Percentiles rank a stretch among this genome's conserved stretches.
Evolutionary conservation across 2,329 filamentous ascomycete genomes (phyloP).

Genomic region (Penicillium polonicum): DNA sequence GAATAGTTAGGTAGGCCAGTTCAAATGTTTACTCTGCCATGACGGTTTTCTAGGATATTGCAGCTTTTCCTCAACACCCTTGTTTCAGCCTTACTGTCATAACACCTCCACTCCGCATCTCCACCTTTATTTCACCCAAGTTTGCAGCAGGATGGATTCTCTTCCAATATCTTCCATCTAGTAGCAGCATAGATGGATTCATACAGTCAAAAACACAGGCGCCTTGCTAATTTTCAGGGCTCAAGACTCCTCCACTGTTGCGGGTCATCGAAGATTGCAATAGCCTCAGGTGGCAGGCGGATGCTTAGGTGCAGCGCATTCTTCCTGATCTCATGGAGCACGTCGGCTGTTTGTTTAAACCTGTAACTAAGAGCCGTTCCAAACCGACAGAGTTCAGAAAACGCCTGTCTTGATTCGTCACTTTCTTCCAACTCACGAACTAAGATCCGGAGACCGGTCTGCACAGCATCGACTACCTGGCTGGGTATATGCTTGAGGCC

Average conservation of each 20-base stretch:
- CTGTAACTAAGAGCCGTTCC: conserved; percentile 26
- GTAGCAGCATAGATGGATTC: not conserved
- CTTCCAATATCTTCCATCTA: not conserved
- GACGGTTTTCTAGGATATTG: not conserved
- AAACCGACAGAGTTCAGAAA: conserved; percentile 31
- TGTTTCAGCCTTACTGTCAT: not conserved
- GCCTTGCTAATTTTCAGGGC: not conserved
- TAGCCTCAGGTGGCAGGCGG: conserved; percentile 24
- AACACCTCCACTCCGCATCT: not conserved
- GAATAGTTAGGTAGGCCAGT: not conserved
- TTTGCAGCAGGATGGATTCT: not conserved
- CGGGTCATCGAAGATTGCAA: conserved; percentile 21
- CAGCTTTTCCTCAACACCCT: not conserved
- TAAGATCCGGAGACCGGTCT: conserved; percentile 24
- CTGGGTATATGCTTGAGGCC: conserved; percentile 31
- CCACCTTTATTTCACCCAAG: not conserved
- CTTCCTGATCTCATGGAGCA: conserved; percentile 24
- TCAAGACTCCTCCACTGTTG: conserved; percentile 11
- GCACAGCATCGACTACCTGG: conserved; percentile 28
- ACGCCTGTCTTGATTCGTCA: conserved; percentile 25
- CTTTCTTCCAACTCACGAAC: conserved; percentile 20
- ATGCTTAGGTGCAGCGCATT: conserved; percentile 14
- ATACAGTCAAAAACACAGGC: not conserved
- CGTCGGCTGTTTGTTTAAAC: conserved; percentile 23
- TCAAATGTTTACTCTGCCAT: not conserved